These are phyloP conservation scores for Asterochloris erici DNA, from an alignment of 139 green algal genomes.

Conservation along the genomic window DNA sequence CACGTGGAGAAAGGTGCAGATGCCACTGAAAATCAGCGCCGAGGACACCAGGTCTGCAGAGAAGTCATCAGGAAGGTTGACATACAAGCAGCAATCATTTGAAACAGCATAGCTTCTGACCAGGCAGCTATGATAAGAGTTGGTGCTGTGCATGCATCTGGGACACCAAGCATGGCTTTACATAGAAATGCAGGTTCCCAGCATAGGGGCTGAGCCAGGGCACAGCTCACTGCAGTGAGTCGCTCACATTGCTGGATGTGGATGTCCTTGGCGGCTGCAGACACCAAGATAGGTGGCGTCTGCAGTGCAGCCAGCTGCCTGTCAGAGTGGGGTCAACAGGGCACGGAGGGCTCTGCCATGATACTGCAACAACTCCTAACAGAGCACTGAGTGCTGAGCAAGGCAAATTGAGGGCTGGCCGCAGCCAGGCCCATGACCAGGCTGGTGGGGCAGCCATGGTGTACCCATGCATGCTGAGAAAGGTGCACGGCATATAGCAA, in stretches of 20 bases:
- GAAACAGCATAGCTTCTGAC: background rate
- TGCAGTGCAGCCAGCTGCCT: too few species aligned
- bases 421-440: too few species aligned
- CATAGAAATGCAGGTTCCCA: background rate
- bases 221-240: too few species aligned
- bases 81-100: background rate
- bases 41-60: conserved; percentile 10
- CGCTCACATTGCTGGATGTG: background rate
- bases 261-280: background rate
- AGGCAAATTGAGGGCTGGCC: too few species aligned
- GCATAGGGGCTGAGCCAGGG: background rate
- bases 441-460: too few species aligned
- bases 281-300: too few species aligned
- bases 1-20: conserved; percentile 15
- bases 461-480: too few species aligned
- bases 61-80: background rate
- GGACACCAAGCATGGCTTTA: background rate
- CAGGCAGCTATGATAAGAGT: background rate
- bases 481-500: too few species aligned
- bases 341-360: too few species aligned
- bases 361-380: too few species aligned
- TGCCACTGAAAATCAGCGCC: conserved; percentile 4
- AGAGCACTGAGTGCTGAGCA: too few species aligned
- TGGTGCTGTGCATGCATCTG: background rate
- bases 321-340: too few species aligned